These are phyloP conservation scores for Symbiodinium natans DNA, from an alignment of 73 alveolate species.

Conservation along the genomic window DNA sequence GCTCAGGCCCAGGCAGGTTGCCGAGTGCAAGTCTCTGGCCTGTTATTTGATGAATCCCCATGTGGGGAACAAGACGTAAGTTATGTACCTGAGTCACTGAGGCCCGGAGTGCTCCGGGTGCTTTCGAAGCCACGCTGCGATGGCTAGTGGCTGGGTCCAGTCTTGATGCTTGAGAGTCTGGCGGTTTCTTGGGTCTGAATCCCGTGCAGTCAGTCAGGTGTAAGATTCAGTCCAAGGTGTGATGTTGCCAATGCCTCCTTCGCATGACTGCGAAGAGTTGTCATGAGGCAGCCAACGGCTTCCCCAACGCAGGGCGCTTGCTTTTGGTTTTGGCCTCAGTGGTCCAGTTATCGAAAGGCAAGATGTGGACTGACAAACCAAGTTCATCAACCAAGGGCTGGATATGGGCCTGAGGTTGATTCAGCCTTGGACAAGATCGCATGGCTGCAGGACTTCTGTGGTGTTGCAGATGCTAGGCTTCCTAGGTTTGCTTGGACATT, in stretches of 20 bases:
- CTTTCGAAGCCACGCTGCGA: constrained; percentile 45
- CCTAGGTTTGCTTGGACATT: too few relatives aligned
- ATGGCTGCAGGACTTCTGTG: background rate
- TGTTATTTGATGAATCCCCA: background rate
- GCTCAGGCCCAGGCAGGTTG: constrained; percentile 1
- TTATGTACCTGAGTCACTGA: background rate
- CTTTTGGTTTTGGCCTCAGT: background rate
- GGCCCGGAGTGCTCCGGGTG: constrained; percentile 74
- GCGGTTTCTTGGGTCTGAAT: background rate
- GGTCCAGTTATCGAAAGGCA: too few relatives aligned
- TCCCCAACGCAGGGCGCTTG: constrained; percentile 19
- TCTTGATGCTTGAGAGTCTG: background rate
- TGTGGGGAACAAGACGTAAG: background rate
- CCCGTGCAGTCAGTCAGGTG: too few relatives aligned
- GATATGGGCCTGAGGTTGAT: background rate
- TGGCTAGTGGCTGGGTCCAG: background rate
- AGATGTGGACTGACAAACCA: too few relatives aligned
- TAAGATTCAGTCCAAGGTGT: too few relatives aligned
- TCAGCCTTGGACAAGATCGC: constrained; percentile 9
- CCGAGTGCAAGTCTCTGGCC: too few relatives aligned
- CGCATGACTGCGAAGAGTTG: too few relatives aligned
- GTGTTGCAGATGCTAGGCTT: too few relatives aligned
- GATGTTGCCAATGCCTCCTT: too few relatives aligned
- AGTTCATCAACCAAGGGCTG: too few relatives aligned
- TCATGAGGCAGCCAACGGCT: background rate